Evolutionary conservation across 2,329 filamentous ascomycete genomes (phyloP).

Genomic region (Hypoxylon rubiginosum): DNA sequence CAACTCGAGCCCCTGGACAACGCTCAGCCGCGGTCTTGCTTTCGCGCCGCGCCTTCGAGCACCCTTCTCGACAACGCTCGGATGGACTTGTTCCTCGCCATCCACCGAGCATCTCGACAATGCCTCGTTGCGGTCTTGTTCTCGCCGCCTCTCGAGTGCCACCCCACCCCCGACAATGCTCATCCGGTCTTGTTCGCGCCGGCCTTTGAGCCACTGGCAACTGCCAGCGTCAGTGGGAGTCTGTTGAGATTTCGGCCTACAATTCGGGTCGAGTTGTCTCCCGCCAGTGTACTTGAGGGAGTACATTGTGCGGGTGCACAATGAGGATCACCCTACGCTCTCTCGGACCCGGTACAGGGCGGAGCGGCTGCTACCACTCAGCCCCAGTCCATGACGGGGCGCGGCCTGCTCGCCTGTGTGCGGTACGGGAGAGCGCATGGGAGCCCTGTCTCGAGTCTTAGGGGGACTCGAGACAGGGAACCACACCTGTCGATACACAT

Average conservation of each 20-base stretch:
- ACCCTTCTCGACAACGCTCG: constrained; percentile 9
- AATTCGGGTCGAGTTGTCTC: background rate
- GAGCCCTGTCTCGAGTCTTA: background rate
- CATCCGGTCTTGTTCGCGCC: constrained; percentile 32
- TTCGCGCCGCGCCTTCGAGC: constrained; percentile 36
- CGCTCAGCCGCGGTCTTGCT: constrained; percentile 28
- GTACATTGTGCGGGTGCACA: background rate
- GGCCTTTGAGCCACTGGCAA: constrained; percentile 35
- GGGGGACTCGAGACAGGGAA: background rate
- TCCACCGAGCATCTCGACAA: constrained; percentile 36
- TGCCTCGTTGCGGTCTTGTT: constrained; percentile 27
- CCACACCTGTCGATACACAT: constrained; percentile 1
- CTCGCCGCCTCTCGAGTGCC: constrained; percentile 32
- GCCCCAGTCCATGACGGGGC: background rate
- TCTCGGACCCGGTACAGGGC: background rate
- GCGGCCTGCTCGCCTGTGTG: background rate
- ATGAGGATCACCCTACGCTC: background rate
- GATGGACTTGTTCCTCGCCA: constrained; percentile 15
- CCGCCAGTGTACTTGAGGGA: constrained; percentile 12
- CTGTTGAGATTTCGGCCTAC: constrained; percentile 14
- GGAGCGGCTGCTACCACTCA: background rate
- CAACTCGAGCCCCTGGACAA: constrained; percentile 30
- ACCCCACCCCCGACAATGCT: constrained; percentile 21
- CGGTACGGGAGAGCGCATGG: background rate
- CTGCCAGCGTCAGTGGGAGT: constrained; percentile 17